Base-by-base conservation (phyloP, 1,284 basidiomycete species). In the Takashimella tepidaria region DNA sequence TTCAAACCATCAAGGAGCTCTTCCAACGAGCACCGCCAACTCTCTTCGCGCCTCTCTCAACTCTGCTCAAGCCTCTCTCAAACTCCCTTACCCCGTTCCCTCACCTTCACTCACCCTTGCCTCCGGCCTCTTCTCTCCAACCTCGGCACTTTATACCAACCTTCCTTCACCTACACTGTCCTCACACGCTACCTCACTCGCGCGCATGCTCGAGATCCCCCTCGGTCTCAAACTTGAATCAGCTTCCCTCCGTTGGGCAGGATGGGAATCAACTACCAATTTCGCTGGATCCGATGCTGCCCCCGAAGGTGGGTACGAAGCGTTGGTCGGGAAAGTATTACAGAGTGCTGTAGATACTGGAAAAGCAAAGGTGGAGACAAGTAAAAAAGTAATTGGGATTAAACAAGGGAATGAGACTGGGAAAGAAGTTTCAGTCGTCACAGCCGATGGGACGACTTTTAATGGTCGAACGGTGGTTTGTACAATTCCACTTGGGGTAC, bases 271-370 rank as follows among this genome's bases (percentile, higher is more conserved):
- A 21, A 68, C 70, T 27, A 62, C 70, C 5, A 70, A 67, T 13
- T 79, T 74, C 51, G 72, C 69, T 19, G 80, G 80, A 0, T 79
- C 78, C 2, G 79, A 81, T 59, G 77, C 73, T 1, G 77, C 76
- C 4, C 79, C 79, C 10, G 70, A 72, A 44, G 78, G 78, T 4
- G 80, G 80, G 0, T 81, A 80, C 65, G 64, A 76, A 58, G 68
- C 70, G 26, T 62, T 80, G 21, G 72, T 76, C 3, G 56, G 61
- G 6, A 70, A 74, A 24, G 71, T 77, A 10, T 58, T 76, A 10
- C 60, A 67, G 2, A 69, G 75, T 13, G 67, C 75, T 26, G 61
- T 66, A 27, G 54, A 54, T 4, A 54, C 63, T 0, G 78, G 77
- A 1, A n/a, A n/a, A n/a, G 76, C 72, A 1, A 60, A 73, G 22